phyloP scores from a whole-genome alignment of 108 stramenopile genomes.

The Pseudonitzschia pungens region DNA sequence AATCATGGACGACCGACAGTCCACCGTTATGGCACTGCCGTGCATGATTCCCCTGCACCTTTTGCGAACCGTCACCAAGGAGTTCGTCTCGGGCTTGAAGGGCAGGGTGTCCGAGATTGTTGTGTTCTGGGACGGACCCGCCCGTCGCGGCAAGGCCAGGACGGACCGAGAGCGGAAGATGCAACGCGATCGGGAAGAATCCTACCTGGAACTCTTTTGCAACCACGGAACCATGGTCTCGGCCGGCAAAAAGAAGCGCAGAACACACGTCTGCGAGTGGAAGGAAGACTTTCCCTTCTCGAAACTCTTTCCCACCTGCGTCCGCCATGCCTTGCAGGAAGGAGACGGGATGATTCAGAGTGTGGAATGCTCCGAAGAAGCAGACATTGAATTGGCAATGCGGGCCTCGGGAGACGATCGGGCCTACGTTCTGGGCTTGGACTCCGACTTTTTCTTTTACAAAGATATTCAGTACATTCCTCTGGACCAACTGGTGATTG shows the following conservation, averaged over 20 bases:
- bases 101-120: constrained; percentile 18
- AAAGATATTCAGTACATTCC: constrained; percentile 57
- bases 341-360: constrained; percentile 8
- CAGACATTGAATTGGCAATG: constrained; percentile 63
- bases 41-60: constrained; percentile 46
- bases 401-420: constrained; percentile 31
- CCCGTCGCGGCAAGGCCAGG: constrained; percentile 38
- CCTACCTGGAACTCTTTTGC: constrained; percentile 45
- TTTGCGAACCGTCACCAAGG: constrained; percentile 40
- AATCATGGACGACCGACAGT: constrained; percentile 4
- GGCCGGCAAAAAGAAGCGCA: constrained; percentile 14
- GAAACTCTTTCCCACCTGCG: constrained; percentile 37
- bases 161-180: constrained; percentile 29
- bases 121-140: constrained; percentile 61
- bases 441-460: constrained; percentile 69
- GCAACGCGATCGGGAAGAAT: constrained; percentile 38
- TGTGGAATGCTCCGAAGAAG: constrained; percentile 57
- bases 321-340: constrained; percentile 20
- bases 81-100: constrained; percentile 38
- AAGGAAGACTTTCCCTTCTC: constrained; percentile 44
- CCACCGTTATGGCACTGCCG: constrained; percentile 40
- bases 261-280: constrained; percentile 25
- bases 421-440: constrained; percentile 51
- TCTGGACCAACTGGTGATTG: constrained; percentile 25
- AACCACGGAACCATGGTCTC: constrained; percentile 39